These are phyloP conservation scores for Candida sojae DNA, from an alignment of 1,139 yeast species.

Conservation along the genomic window DNA sequence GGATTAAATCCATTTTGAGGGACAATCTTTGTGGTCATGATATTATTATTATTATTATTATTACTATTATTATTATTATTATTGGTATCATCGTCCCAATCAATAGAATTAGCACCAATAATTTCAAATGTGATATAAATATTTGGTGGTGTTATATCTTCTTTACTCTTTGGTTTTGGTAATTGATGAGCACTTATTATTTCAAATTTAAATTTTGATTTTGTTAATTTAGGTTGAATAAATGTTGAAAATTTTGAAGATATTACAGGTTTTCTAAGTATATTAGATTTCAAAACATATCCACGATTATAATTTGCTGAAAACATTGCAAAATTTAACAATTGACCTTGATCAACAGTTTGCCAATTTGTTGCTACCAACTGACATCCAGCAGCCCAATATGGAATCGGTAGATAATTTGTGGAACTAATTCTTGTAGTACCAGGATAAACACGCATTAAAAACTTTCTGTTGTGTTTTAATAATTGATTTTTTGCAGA, in stretches of 20 bases:
- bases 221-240: slow-evolving; percentile 3
- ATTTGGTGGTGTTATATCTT: slow-evolving; percentile 40
- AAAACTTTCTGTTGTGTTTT: slow-evolving; percentile 73
- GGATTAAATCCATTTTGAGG: slow-evolving; percentile 83
- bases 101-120: slow-evolving; percentile 37
- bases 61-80: too few species aligned
- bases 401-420: slow-evolving; percentile 75
- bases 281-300: slow-evolving; percentile 71
- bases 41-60: too few species aligned
- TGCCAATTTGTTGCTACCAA: slow-evolving; percentile 99
- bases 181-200: slow-evolving; percentile 85
- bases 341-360: slow-evolving; percentile 86
- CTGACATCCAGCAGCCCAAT: slow-evolving; percentile 86
- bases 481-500: slow-evolving; percentile 53
- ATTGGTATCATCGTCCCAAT: slow-evolving; percentile 20
- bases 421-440: slow-evolving; percentile 73
- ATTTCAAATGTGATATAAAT: slow-evolving; percentile 64
- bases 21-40: slow-evolving; percentile 36
- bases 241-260: slow-evolving; percentile 14
- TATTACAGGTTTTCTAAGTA: slow-evolving; percentile 36
- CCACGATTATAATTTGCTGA: slow-evolving; percentile 61
- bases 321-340: slow-evolving; percentile 85
- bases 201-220: slow-evolving; percentile 34
- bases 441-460: slow-evolving; percentile 89
- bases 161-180: slow-evolving; percentile 56